Conservation (phyloP, 768 basidiomycete species). For the Boletus coccyginus region DNA sequence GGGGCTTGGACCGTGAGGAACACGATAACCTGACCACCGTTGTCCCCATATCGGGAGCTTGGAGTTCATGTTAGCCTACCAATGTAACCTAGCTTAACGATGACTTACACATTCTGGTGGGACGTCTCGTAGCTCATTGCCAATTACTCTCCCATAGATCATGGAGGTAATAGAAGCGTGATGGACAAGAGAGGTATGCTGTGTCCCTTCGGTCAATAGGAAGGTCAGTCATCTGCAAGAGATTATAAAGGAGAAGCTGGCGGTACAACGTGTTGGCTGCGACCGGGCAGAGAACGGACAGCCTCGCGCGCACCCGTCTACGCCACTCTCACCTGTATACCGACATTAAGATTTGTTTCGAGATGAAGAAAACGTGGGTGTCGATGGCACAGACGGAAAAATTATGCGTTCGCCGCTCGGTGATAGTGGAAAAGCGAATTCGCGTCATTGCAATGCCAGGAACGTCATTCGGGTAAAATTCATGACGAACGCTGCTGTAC, state of each 20-base stretch:
- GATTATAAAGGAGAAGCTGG: constrained; percentile 26
- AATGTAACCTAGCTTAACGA: not conserved
- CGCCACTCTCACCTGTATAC: constrained; percentile 17
- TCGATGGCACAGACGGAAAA: constrained; percentile 8
- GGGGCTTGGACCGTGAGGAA: constrained; percentile 25
- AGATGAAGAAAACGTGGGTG: constrained; percentile 30
- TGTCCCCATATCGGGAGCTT: constrained; percentile 35
- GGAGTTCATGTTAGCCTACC: constrained; percentile 7
- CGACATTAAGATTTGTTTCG: constrained; percentile 11
- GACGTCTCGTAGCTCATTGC: constrained; percentile 29
- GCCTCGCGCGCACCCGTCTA: constrained; percentile 19
- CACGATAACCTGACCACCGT: constrained; percentile 25
- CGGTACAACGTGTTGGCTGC: constrained; percentile 21
- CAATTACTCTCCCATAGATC: constrained; percentile 30
- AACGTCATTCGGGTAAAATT: constrained; percentile 6
- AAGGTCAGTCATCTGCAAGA: constrained; percentile 15
- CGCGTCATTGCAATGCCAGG: constrained; percentile 23
- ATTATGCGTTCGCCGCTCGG: constrained; percentile 11
- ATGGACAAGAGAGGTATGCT: constrained; percentile 10
- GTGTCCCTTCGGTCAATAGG: constrained; percentile 17
- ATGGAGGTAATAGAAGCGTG: constrained; percentile 20
- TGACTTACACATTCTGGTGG: constrained; percentile 29
- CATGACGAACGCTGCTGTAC: constrained; percentile 12
- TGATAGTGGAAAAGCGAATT: constrained; percentile 11
- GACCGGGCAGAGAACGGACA: constrained; percentile 22